Base-by-base conservation (phyloP, 208 protist genomes). In the Hexamita inflata region DNA sequence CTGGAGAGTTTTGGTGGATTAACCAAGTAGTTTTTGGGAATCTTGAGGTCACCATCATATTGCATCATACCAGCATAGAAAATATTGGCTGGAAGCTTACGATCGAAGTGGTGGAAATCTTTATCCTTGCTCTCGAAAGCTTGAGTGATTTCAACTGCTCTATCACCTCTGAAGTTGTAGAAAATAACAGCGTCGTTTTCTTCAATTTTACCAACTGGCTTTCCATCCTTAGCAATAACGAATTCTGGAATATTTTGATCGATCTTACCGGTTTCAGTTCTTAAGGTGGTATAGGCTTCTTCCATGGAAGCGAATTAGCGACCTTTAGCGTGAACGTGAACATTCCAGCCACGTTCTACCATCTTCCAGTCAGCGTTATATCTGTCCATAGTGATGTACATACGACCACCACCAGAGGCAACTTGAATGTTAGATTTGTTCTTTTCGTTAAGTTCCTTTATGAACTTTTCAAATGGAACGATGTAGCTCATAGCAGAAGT, bases 171-270 rank as follows among this genome's bases (percentile, higher is more conserved):
- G 84, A 93, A 94, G 83, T 94, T 94, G 78, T 91, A 91, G 81
- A 90, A 90, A 35, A 93, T 79, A 59, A 93, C 89, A 41, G 89
- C 89, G 81, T 94, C 91, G 45, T 89, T 89, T 80, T 94, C 90
- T 77, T 92, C 78, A 74, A 94, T 90, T 53, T 81, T 86, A 62
- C 90, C 90, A 59, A 90, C 67, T 35, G 90, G 89, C 13, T 57
- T 57, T 9, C 75, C 82, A 75, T 84, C 86, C 1, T 82, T 85
- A 26, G 89, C 77, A 62, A 92, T 84, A 32, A 86, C 83, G 73
- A 94, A 94, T 49, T 89, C 87, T n/a, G 89, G 89, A 82, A 90
- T 90, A 86, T 91, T 92, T 83, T 94, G 90, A 80, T 94, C 91
- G 39, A 85, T 86, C 66, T 35, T 35, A 38, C 58, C 32, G 61